A percentile compares a stretch with the other conserved stretches of the same genome.
Conservation (phyloP, 2,329 filamentous ascomycete genomes). For the Fusarium annulatum region DNA sequence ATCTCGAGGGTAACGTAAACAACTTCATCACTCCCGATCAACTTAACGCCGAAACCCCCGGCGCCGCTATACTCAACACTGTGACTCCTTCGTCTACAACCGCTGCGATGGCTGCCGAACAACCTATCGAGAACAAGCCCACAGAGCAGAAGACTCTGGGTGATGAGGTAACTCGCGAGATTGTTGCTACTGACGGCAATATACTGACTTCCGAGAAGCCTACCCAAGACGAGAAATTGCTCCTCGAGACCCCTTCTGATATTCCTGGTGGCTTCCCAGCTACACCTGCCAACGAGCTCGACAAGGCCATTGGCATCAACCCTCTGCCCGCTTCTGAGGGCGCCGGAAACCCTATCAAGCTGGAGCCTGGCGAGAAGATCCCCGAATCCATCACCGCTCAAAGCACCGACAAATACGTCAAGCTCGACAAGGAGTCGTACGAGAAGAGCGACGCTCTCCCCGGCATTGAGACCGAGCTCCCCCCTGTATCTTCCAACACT, state of each 20-base stretch:
- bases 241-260: slow-evolving; percentile 53
- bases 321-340: slow-evolving; percentile 72
- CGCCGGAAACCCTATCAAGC: slow-evolving; percentile 81
- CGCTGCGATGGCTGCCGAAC: slow-evolving; percentile 68
- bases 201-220: slow-evolving; percentile 31
- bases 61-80: slow-evolving; percentile 70
- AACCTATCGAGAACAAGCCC: slow-evolving; percentile 64
- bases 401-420: slow-evolving; percentile 76
- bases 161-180: slow-evolving; percentile 36
- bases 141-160: slow-evolving; percentile 33
- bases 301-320: slow-evolving; percentile 67
- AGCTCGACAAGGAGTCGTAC: slow-evolving; percentile 86
- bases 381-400: slow-evolving; percentile 76
- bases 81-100: slow-evolving; percentile 78
- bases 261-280: slow-evolving; percentile 67
- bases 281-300: slow-evolving; percentile 69
- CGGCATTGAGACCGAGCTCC: slow-evolving; percentile 62
- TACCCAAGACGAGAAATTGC: slow-evolving; percentile 22
- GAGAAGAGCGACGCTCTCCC: slow-evolving; percentile 78
- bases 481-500: slow-evolving; percentile 69
- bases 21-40: slow-evolving; percentile 86
- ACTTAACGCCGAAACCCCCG: slow-evolving; percentile 63
- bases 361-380: slow-evolving; percentile 83
- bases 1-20: slow-evolving; percentile 87
- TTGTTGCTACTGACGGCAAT: slow-evolving; percentile 11